Percentiles rank a stretch among this genome's conserved stretches.
These are phyloP conservation scores for Boletus barrowsii DNA, from an alignment of 768 basidiomycete species.

Conservation along the genomic window DNA sequence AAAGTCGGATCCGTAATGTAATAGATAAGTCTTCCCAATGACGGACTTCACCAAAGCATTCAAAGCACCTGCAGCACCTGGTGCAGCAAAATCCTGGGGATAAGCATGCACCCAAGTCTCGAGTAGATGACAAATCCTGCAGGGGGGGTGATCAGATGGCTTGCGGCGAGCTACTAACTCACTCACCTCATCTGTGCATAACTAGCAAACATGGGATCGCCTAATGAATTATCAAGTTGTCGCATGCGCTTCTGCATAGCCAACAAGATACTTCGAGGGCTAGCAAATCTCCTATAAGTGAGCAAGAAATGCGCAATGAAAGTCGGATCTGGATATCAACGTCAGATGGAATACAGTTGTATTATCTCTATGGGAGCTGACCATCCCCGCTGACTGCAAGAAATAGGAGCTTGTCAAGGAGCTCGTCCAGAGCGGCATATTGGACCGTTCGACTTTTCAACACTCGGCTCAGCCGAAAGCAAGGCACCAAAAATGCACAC, in stretches of 20 bases:
- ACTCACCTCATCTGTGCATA: conserved; percentile 83
- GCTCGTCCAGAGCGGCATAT: conserved; percentile 74
- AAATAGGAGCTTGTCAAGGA: conserved; percentile 80
- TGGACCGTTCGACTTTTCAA: conserved; percentile 51
- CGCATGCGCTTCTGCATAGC: conserved; percentile 88
- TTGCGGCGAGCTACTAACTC: not conserved
- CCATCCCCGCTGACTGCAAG: conserved; percentile 83
- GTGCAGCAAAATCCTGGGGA: conserved; percentile 76
- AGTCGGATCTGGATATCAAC: conserved; percentile 53
- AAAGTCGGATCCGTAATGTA: conserved; percentile 83
- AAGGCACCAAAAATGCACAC: conserved; percentile 21
- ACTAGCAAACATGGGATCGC: conserved; percentile 82
- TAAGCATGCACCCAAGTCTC: conserved; percentile 77
- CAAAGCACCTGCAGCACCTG: conserved; percentile 68
- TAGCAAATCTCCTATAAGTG: conserved; percentile 80
- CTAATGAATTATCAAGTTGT: conserved; percentile 64
- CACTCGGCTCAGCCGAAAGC: conserved; percentile 10
- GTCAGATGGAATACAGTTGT: conserved; percentile 13
- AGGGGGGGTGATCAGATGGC: conserved; percentile 1
- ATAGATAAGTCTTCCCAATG: conserved; percentile 72
- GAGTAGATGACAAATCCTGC: conserved; percentile 75
- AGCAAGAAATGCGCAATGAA: conserved; percentile 80
- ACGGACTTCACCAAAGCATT: conserved; percentile 76
- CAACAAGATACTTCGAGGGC: conserved; percentile 73
- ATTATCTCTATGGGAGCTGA: conserved; percentile 30